These are phyloP conservation scores for Brasenia schreberi DNA, from an alignment of 164 flowering plant species.

Conservation along the genomic window DNA sequence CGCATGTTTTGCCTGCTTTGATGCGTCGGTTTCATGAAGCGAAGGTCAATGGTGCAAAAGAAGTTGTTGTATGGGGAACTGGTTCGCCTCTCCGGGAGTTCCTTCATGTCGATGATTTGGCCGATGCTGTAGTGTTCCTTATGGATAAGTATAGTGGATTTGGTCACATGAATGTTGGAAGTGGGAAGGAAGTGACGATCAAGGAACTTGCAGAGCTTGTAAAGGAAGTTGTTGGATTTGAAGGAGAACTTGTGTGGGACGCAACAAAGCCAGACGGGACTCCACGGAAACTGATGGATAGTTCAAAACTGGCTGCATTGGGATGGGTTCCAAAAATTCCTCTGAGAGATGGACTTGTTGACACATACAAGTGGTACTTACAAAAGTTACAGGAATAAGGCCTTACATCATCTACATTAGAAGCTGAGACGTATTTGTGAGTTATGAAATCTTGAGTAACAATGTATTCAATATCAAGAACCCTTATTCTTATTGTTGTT, in stretches of 20 bases:
- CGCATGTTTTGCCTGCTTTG: slow-evolving; percentile 88
- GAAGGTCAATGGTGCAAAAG: slow-evolving; percentile 44
- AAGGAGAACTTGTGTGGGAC: slow-evolving; percentile 84
- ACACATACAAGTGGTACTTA: slow-evolving; percentile 85
- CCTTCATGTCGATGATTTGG: slow-evolving; percentile 87
- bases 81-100: slow-evolving; percentile 86
- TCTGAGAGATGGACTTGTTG: slow-evolving; percentile 60
- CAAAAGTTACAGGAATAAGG: slow-evolving; percentile 43
- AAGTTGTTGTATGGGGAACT: slow-evolving; percentile 89
- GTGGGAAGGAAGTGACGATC: slow-evolving; percentile 80
- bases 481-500: too few relatives aligned
- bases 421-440: background rate
- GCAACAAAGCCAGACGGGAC: slow-evolving; percentile 85
- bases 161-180: slow-evolving; percentile 81
- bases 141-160: slow-evolving; percentile 69
- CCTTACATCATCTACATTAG: slow-evolving; percentile 3
- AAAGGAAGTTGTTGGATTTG: slow-evolving; percentile 79
- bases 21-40: slow-evolving; percentile 88
- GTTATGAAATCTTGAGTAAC: background rate
- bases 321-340: slow-evolving; percentile 83
- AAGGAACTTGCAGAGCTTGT: slow-evolving; percentile 80
- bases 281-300: slow-evolving; percentile 93
- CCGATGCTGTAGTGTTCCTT: slow-evolving; percentile 70
- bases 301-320: slow-evolving; percentile 49
- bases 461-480: background rate